Percentiles rank a stretch among this genome's conserved stretches.
Conservation (phyloP, 2,329 filamentous ascomycete species). For the Colletotrichum sp. region DNA sequence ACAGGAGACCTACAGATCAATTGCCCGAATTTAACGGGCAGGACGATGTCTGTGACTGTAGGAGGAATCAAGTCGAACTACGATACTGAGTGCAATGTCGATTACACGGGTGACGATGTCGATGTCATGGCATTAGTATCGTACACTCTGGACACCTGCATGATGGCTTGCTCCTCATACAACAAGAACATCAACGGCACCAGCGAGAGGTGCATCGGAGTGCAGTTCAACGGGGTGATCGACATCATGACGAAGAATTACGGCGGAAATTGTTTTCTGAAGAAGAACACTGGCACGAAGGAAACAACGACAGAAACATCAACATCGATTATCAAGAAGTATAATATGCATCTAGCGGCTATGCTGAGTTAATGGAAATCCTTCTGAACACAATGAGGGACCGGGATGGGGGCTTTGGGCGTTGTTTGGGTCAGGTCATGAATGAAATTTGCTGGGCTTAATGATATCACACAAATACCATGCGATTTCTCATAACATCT, state of each 20-base stretch:
- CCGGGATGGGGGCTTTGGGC: neutral
- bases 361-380: neutral
- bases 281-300: neutral
- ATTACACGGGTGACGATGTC: neutral
- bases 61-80: neutral
- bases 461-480: neutral
- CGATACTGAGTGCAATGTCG: neutral
- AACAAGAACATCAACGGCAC: neutral
- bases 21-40: slow-evolving; percentile 1
- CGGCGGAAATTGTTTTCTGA: slow-evolving; percentile 12
- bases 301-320: neutral
- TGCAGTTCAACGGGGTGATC: neutral
- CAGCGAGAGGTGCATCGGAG: neutral
- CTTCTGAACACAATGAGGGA: neutral
- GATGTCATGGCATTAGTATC: slow-evolving; percentile 1
- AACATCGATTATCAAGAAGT: neutral
- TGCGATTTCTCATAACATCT: neutral
- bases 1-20: slow-evolving; percentile 1
- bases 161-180: slow-evolving; percentile 4
- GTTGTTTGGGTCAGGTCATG: neutral
- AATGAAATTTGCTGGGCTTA: neutral
- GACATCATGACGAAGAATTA: neutral
- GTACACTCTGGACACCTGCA: slow-evolving; percentile 2
- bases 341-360: neutral
- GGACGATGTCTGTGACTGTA: neutral